A percentile compares a stretch with the other conserved stretches of the same genome.
These are phyloP conservation scores for Umbelopsis sp. DNA, from an alignment of 192 early-diverging fungal species.

Conservation along the genomic window DNA sequence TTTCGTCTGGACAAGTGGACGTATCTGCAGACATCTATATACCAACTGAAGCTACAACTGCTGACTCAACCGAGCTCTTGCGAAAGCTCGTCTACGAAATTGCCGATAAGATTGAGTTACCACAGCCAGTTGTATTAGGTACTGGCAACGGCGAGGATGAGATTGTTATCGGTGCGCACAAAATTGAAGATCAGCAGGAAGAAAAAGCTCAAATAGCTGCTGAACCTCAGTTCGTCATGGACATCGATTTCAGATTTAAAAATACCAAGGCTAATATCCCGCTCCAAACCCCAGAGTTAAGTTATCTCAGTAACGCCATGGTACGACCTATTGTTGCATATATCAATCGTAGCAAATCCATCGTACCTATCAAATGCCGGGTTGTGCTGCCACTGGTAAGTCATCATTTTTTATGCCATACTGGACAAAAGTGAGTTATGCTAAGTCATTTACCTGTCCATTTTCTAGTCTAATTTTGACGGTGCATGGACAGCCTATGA, in stretches of 20 bases:
- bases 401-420: neutral
- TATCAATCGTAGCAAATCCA: slow-evolving; percentile 90
- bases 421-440: neutral
- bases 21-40: slow-evolving; percentile 72
- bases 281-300: slow-evolving; percentile 65
- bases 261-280: slow-evolving; percentile 92
- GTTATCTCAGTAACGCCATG: slow-evolving; percentile 81
- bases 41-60: slow-evolving; percentile 52
- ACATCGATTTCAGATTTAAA: slow-evolving; percentile 85
- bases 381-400: slow-evolving; percentile 74
- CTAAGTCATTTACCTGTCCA: neutral
- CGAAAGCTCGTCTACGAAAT: slow-evolving; percentile 70
- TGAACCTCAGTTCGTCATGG: slow-evolving; percentile 58
- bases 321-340: slow-evolving; percentile 93
- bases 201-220: slow-evolving; percentile 2
- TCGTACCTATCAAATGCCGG: slow-evolving; percentile 81
- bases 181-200: slow-evolving; percentile 24
- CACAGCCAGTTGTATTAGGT: slow-evolving; percentile 50
- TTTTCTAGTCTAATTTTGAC: slow-evolving; percentile 76
- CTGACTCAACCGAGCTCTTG: slow-evolving; percentile 50
- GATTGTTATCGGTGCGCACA: slow-evolving; percentile 43
- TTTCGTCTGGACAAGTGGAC: slow-evolving; percentile 87
- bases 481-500: slow-evolving; percentile 93
- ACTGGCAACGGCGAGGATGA: slow-evolving; percentile 50
- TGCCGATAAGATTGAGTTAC: slow-evolving; percentile 69